A percentile compares a stretch with the other conserved stretches of the same genome.
These are phyloP conservation scores for Oryza officinalis DNA, from an alignment of 176 grass and related monocot genomes.

Conservation along the genomic window DNA sequence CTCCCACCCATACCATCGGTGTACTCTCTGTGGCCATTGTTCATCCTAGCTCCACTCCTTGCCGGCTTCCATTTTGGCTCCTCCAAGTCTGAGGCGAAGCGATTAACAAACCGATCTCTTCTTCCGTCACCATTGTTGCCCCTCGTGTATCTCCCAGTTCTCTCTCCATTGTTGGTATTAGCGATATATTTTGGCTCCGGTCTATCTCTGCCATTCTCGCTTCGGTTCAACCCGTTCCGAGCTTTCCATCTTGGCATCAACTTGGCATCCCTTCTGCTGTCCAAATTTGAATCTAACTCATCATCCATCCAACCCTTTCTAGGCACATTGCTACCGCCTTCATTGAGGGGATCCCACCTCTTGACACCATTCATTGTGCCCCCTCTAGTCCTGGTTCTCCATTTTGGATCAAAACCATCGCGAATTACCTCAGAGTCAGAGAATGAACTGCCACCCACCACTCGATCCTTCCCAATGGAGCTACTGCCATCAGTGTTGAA, in stretches of 20 bases:
- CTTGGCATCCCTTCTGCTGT: neutral
- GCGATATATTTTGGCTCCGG: neutral
- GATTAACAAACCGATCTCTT: neutral
- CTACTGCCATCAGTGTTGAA: neutral
- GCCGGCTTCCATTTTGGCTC: slow-evolving; percentile 50
- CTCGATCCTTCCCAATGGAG: neutral
- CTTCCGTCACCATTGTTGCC: neutral
- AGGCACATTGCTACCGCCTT: neutral
- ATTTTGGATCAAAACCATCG: slow-evolving; percentile 1
- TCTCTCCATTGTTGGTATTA: neutral
- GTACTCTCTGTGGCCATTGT: neutral
- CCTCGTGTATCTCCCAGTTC: neutral
- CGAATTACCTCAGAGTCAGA: slow-evolving; percentile 18
- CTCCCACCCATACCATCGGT: neutral
- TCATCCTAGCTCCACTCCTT: slow-evolving; percentile 22
- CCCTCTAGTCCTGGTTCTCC: slow-evolving; percentile 14
- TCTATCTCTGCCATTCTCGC: neutral
- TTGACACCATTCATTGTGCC: neutral
- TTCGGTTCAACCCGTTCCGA: neutral
- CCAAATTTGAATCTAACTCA: slow-evolving; percentile 7
- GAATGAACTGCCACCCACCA: neutral
- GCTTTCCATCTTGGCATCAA: slow-evolving; percentile 7
- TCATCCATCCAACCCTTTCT: neutral
- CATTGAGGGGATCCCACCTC: slow-evolving; percentile 9
- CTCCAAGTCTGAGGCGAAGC: slow-evolving; percentile 30